These are phyloP conservation scores for Linanthus parryae DNA, from an alignment of 148 eudicot genomes.

Conservation along the genomic window DNA sequence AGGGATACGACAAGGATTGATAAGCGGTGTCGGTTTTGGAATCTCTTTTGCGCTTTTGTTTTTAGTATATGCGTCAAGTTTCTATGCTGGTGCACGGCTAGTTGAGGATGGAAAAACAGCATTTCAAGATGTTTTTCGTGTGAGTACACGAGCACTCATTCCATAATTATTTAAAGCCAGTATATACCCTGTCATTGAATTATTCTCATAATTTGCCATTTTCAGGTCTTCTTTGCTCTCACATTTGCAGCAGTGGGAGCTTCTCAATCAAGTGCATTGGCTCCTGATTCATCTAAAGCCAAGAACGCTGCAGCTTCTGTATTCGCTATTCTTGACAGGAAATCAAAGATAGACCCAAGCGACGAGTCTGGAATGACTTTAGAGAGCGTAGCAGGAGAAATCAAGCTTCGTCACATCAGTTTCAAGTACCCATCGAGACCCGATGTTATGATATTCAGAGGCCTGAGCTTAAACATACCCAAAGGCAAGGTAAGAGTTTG, in stretches of 20 bases:
- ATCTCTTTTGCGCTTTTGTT: conserved; percentile 12
- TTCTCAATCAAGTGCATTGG: conserved; percentile 8
- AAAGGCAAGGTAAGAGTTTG: conserved; percentile 23
- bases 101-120: conserved; percentile 12
- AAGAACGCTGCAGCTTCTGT: conserved; percentile 18
- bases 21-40: conserved; percentile 18
- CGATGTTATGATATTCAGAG: conserved; percentile 20
- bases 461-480: conserved; percentile 17
- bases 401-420: conserved; percentile 17
- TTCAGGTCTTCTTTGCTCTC: conserved; percentile 30
- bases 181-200: too few species aligned
- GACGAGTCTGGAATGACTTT: conserved; percentile 11
- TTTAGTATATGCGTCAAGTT: conserved; percentile 15
- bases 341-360: conserved; percentile 16
- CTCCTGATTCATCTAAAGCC: conserved; percentile 18
- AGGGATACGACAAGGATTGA: conserved; percentile 15
- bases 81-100: conserved; percentile 27
- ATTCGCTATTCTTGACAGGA: conserved; percentile 19
- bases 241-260: conserved; percentile 17
- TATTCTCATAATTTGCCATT: background rate
- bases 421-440: conserved; percentile 32
- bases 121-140: conserved; percentile 23
- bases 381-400: conserved; percentile 13
- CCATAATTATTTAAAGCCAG: background rate
- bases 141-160: background rate